Evolutionary conservation across 177 flowering plant species (phyloP), one percentile per base, ranked within the genome.

Genomic region (Vitis hybrid): DNA sequence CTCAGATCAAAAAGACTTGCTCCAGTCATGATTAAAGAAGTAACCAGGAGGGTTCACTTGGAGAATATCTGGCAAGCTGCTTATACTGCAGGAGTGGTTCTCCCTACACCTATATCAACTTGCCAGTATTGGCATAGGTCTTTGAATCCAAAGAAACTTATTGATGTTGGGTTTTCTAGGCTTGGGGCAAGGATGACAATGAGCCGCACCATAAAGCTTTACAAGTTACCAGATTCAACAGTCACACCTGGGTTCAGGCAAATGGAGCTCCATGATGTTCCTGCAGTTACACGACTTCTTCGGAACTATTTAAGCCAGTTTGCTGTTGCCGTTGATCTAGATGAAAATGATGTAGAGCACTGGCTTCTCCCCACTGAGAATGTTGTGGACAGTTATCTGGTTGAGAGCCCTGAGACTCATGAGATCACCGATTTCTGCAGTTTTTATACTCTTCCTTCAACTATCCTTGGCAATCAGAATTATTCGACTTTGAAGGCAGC

Each of bases 11-110:
- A 81, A 56, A 65, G 81, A 54, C 81, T 84, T 9, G 81, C 84
- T 48, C 86, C 87, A 1, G 87, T 82, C 52, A 80, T 84, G 87
- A 84, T 84, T 51, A 82, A 80, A 62, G 85, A 84, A 69, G 82
- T 84, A 27, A 82, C 86, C 1, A 73, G 85, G 71, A 74, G 85
- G 76, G 80, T 84, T 62, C 87, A 84, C 56, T 69, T 82, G 76
- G 87, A 84, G 70, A 78, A 84, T 74, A 84, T 84, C 8, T 84
- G 87, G 85, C 85, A 82, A 17, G 87, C 87, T 0, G 85, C 85
- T 64, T 84, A 84, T 68, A 84, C 87, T 3, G 87, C 87, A 51
- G 87, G 84, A 18, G 79, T 84, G 18, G 85, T 84, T 20, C 79
- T 84, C 13, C 85, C 87, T 4, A 80, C 85, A 1, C 87, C 85